Conservation (phyloP, 208 protist genomes). For the Tritrichomonas musculus region DNA sequence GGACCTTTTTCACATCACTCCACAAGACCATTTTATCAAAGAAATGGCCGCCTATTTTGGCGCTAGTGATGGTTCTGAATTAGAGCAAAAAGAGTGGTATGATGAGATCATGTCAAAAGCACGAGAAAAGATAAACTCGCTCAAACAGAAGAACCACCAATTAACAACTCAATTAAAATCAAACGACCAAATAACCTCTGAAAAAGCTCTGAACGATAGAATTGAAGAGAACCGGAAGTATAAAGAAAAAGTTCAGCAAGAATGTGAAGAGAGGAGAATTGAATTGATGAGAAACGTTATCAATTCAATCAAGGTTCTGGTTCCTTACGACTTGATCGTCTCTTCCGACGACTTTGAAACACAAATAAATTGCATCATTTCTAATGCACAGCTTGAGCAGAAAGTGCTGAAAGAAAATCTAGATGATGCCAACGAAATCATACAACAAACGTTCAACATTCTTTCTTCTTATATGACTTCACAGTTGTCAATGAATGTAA, state of each 20-base stretch:
- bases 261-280: not conserved
- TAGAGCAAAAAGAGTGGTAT: not conserved
- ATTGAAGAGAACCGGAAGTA: not conserved
- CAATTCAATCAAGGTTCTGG: not conserved
- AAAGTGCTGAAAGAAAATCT: too few species aligned
- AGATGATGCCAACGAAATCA: too few species aligned
- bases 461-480: too few species aligned
- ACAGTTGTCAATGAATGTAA: too few species aligned
- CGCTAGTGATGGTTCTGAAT: not conserved
- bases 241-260: not conserved
- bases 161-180: not conserved
- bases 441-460: too few species aligned
- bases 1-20: not conserved
- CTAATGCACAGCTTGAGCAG: too few species aligned
- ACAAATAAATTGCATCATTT: too few species aligned
- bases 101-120: not conserved
- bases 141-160: not conserved
- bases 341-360: not conserved
- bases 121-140: not conserved
- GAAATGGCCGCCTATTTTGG: not conserved
- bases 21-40: not conserved
- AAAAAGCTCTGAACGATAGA: not conserved
- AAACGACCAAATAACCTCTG: not conserved
- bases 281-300: not conserved
- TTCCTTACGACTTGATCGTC: not conserved